phyloP scores from a whole-genome alignment of 2,329 filamentous ascomycete genomes.

The Aspergillus sp. region DNA sequence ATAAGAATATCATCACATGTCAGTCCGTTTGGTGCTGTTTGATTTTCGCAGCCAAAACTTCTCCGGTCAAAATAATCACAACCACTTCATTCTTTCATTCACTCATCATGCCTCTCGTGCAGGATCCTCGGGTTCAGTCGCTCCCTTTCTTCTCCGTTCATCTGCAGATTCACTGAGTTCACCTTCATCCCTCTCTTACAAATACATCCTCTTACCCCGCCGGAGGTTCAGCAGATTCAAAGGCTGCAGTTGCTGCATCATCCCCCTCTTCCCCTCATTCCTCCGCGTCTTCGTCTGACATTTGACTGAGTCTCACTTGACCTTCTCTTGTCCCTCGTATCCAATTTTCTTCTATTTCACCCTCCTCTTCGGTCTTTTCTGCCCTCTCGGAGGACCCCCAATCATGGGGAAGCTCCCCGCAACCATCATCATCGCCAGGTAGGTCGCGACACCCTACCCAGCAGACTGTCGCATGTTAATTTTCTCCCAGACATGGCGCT shows the following conservation, averaged over 20 bases:
- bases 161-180: not conserved
- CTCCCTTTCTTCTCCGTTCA: not conserved
- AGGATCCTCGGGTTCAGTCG: not conserved
- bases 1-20: too few relatives aligned
- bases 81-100: not conserved
- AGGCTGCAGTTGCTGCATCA: not conserved
- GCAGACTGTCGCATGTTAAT: not conserved
- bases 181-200: too few relatives aligned
- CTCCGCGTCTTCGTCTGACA: not conserved
- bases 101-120: not conserved
- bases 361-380: too few relatives aligned
- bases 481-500: constrained; percentile 72
- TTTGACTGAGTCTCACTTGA: too few relatives aligned
- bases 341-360: too few relatives aligned
- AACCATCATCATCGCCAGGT: constrained; percentile 46
- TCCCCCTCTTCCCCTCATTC: not conserved
- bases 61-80: not conserved
- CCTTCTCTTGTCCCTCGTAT: too few relatives aligned
- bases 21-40: not conserved
- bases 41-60: not conserved
- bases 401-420: constrained; percentile 40
- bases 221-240: constrained; percentile 1
- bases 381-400: too few relatives aligned
- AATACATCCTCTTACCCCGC: constrained; percentile 5
- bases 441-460: constrained; percentile 2